Evolutionary conservation across 768 basidiomycete species (phyloP), one percentile per base, ranked within the genome.

Genomic region (Boletus edulis): DNA sequence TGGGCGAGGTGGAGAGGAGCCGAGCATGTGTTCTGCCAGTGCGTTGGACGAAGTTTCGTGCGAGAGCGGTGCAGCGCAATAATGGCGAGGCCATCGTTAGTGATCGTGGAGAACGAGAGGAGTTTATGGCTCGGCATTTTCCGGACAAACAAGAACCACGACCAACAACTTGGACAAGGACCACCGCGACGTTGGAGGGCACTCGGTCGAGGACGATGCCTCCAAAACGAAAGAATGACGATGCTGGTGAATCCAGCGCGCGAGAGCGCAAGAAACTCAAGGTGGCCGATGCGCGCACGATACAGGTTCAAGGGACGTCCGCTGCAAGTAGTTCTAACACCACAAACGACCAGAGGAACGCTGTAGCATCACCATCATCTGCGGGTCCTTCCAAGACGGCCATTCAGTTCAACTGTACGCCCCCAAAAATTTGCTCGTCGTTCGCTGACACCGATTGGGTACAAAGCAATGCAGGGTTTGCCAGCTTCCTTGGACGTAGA

Each of bases 401-500:
- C 20, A 60, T 70, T 17, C 67, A 60, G 35, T 67, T 76, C 32
- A 72, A 79, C 45, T 76, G 81, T 81, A 56, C 58, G 77, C 34
- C 27, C 20, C 13, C 15, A n/a, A 13, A 5, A 24, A 1, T 17
- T 11, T 4, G 22, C 38, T 41, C 3, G 4, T 24, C 5, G 13
- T n/a, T 10, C 14, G 6, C 10, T 8, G 17, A 44, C 15, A n/a
- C 22, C 14, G 45, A 55, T 29, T 31, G 10, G 55, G 59, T 46
- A 32, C 42, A 11, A 42, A 89, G 87, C 80, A 47, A 73, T 81
- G 68, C 77, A 75, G 42, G 79, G 78, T 9, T 70, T 97, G 17
- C 91, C 92, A 3, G 77, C 79, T 29, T 78, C 85, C 1, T 79
- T 98, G 51, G 89, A 95, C 63, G 87, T 96, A 22, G 94, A 96